A percentile compares a stretch with the other conserved stretches of the same genome.
These are phyloP conservation scores for Lagenaria siceraria DNA, from an alignment of 306 rosid genomes.

Conservation along the genomic window DNA sequence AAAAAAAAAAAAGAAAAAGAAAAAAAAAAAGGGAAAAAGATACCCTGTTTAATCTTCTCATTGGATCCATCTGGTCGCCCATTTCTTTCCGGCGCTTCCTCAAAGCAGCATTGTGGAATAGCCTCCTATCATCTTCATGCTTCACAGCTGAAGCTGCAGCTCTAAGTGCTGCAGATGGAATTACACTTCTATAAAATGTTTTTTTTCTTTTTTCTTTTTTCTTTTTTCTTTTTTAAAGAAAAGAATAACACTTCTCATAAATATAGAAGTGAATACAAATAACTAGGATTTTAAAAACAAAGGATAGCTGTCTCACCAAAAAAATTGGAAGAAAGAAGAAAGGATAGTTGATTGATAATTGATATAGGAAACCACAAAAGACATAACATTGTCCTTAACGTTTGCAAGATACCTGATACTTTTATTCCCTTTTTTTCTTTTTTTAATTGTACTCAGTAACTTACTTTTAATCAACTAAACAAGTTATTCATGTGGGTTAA, in stretches of 20 bases:
- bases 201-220: too few species aligned
- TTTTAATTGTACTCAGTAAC: not conserved
- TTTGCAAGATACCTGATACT: not conserved
- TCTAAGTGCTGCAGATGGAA: constrained; percentile 61
- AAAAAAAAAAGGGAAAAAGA: too few species aligned
- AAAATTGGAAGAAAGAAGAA: not conserved
- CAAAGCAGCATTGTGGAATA: constrained; percentile 80
- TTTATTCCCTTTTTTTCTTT: not conserved
- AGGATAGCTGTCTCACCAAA: not conserved
- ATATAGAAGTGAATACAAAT: not conserved
- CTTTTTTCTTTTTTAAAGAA: too few species aligned
- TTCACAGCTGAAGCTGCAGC: constrained; percentile 95
- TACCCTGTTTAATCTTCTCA: constrained; percentile 48
- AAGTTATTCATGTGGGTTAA: not conserved
- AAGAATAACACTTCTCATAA: not conserved
- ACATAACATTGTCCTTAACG: not conserved
- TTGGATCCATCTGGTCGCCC: constrained; percentile 69
- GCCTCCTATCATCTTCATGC: constrained; percentile 80
- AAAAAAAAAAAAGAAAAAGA: too few species aligned
- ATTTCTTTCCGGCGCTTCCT: constrained; percentile 89
- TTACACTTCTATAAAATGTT: constrained; percentile 5
- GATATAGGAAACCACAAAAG: not conserved
- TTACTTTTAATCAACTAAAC: not conserved
- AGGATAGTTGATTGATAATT: not conserved
- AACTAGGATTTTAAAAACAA: not conserved